phyloP scores from a whole-genome alignment of 225 moss, liverwort and hornwort species.

The Bryum argenteum region DNA sequence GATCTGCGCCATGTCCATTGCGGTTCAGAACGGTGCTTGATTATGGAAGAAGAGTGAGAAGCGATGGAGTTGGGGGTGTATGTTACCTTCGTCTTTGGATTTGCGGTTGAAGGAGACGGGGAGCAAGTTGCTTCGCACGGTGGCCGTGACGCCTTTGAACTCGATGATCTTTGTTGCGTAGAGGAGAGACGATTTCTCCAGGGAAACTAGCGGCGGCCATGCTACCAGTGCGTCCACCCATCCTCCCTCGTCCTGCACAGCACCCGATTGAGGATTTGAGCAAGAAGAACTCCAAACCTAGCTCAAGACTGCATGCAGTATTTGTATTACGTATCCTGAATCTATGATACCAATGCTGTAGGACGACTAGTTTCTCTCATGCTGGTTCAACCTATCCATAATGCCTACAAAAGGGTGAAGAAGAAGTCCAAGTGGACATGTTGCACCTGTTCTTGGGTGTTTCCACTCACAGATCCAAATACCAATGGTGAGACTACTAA shows the following conservation, averaged over 20 bases:
- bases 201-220: constrained; percentile 38
- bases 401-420: too few species aligned
- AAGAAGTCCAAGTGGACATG: too few species aligned
- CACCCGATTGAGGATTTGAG: background rate
- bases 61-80: background rate
- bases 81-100: constrained; percentile 48
- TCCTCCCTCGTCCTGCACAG: constrained; percentile 43
- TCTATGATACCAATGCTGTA: too few species aligned
- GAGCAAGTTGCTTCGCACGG: constrained; percentile 51
- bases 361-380: too few species aligned
- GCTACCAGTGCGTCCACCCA: constrained; percentile 46
- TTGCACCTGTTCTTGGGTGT: too few species aligned
- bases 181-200: constrained; percentile 44
- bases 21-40: background rate
- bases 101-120: constrained; percentile 41
- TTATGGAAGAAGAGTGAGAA: background rate
- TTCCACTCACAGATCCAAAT: too few species aligned
- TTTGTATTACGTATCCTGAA: too few species aligned
- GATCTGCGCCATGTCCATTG: constrained; percentile 38
- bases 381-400: too few species aligned
- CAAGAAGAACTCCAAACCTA: too few species aligned
- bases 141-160: constrained; percentile 41
- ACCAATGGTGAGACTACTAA: too few species aligned
- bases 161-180: constrained; percentile 63
- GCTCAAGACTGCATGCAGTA: too few species aligned